Conservation (phyloP, 1,284 basidiomycete genomes). For the Cryptococcus neoformans region DNA sequence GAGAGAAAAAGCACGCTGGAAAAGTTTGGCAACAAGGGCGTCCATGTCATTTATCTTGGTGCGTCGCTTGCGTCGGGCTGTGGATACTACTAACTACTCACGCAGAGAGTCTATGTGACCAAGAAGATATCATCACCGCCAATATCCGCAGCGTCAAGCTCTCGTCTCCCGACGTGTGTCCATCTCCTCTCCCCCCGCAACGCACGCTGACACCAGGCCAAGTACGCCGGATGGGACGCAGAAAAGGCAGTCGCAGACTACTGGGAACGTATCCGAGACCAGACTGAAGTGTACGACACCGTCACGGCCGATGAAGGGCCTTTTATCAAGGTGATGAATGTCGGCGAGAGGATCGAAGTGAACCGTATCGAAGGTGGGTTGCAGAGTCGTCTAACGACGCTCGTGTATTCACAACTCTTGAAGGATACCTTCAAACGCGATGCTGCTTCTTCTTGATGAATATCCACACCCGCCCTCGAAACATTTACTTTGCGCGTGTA, state of each 20-base stretch:
- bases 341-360: constrained; percentile 89
- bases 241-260: constrained; percentile 90
- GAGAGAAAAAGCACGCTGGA: constrained; percentile 70
- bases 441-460: constrained; percentile 83
- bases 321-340: constrained; percentile 95
- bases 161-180: constrained; percentile 86
- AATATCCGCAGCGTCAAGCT: constrained; percentile 98
- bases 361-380: constrained; percentile 60
- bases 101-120: constrained; percentile 80
- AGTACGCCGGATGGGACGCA: constrained; percentile 92
- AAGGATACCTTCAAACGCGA: constrained; percentile 66
- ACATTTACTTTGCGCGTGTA: constrained; percentile 89
- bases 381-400: not conserved
- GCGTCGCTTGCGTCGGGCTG: constrained; percentile 30
- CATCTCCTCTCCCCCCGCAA: not conserved
- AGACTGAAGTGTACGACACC: constrained; percentile 78
- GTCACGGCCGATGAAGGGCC: constrained; percentile 64
- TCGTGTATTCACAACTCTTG: not conserved
- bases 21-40: constrained; percentile 75
- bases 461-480: constrained; percentile 87
- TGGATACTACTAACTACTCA: not conserved
- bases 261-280: constrained; percentile 79
- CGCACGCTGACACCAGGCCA: not conserved
- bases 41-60: constrained; percentile 94
- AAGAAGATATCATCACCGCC: constrained; percentile 85